Conservation (phyloP, 805 yeast species). For the Candida taoyuanica region DNA sequence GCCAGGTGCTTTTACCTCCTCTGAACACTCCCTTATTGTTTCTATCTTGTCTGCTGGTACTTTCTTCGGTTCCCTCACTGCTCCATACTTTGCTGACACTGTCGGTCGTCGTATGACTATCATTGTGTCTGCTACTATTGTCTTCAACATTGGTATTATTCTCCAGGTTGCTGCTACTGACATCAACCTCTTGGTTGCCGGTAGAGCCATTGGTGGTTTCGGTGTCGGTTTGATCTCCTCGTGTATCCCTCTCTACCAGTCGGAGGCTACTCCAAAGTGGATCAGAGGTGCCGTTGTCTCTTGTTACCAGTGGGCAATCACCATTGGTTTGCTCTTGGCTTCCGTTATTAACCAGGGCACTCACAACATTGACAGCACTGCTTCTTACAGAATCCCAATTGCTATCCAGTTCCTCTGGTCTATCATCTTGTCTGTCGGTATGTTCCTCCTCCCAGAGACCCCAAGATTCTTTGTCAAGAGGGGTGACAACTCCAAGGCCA, state of each 20-base stretch:
- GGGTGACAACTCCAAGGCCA: slow-evolving; percentile 51
- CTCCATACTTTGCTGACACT: slow-evolving; percentile 52
- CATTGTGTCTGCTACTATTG: slow-evolving; percentile 35
- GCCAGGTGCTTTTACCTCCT: slow-evolving; percentile 33
- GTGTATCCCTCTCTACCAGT: slow-evolving; percentile 68
- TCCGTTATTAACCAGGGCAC: slow-evolving; percentile 70
- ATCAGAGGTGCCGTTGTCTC: slow-evolving; percentile 74
- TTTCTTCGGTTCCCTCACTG: slow-evolving; percentile 59
- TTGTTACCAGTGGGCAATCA: slow-evolving; percentile 67
- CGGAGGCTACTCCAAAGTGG: slow-evolving; percentile 75
- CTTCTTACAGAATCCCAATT: slow-evolving; percentile 69
- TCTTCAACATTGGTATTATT: slow-evolving; percentile 49
- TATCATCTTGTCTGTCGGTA: slow-evolving; percentile 50
- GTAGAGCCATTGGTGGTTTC: slow-evolving; percentile 63
- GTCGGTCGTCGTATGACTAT: slow-evolving; percentile 51
- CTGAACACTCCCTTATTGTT: slow-evolving; percentile 54
- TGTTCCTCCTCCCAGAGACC: slow-evolving; percentile 67
- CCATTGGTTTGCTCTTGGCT: slow-evolving; percentile 69
- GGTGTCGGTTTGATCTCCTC: slow-evolving; percentile 74
- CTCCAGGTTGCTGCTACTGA: slow-evolving; percentile 42
- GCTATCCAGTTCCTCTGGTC: slow-evolving; percentile 71
- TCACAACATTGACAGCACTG: slow-evolving; percentile 43
- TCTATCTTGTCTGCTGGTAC: slow-evolving; percentile 70
- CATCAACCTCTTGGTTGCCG: slow-evolving; percentile 49
- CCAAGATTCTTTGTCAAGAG: slow-evolving; percentile 66